Conservation (phyloP, 202 grass and related monocot species). For the Panicum hallii region DNA sequence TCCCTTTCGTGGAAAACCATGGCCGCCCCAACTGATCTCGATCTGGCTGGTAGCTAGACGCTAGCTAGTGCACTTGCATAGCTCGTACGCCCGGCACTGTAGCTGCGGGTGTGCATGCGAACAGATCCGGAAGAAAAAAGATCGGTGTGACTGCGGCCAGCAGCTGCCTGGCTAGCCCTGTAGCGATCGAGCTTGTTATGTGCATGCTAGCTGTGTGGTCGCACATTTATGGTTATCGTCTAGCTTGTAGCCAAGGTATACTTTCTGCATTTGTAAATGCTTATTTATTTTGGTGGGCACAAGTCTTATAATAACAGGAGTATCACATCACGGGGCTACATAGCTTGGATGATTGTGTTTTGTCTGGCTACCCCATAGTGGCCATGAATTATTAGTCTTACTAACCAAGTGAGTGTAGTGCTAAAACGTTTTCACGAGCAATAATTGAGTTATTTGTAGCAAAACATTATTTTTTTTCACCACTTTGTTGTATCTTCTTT, state of each 20-base stretch:
- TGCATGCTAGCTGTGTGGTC: background rate
- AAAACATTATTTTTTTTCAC: too few relatives aligned
- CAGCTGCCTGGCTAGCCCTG: too few relatives aligned
- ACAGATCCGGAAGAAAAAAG: background rate
- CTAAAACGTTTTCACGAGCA: too few relatives aligned
- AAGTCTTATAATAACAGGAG: background rate
- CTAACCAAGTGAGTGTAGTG: too few relatives aligned
- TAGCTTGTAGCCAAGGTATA: background rate
- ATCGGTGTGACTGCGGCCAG: background rate
- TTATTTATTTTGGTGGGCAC: background rate
- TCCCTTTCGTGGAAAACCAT: constrained; percentile 28
- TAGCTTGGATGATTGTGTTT: background rate
- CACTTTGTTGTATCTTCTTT: too few relatives aligned
- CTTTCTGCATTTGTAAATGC: background rate
- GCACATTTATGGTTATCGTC: too few relatives aligned
- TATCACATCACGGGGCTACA: too few relatives aligned
- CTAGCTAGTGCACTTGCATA: background rate
- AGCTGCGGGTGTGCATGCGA: too few relatives aligned
- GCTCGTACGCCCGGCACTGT: background rate
- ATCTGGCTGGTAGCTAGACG: background rate
- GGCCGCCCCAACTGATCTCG: background rate
- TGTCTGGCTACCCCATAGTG: background rate
- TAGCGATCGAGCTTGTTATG: too few relatives aligned
- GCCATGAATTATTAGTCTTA: background rate
- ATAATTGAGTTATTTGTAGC: too few relatives aligned